A percentile compares a stretch with the other conserved stretches of the same genome.
These are phyloP conservation scores for Pleurotus citrinopileatus DNA, from an alignment of 768 basidiomycete genomes.

Conservation along the genomic window DNA sequence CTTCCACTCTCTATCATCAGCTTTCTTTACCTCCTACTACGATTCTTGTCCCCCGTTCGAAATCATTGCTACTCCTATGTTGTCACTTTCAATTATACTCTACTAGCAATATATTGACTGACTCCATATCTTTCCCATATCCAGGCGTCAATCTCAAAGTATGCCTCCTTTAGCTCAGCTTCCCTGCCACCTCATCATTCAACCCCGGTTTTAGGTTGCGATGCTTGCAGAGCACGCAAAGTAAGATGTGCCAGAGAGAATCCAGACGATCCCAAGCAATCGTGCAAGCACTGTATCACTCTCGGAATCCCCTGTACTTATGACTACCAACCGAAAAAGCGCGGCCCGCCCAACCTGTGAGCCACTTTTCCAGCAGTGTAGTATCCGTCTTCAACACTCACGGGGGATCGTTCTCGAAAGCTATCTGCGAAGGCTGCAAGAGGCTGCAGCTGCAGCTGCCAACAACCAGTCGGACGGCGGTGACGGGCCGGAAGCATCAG, in stretches of 20 bases:
- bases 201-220: constrained; percentile 56
- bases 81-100: constrained; percentile 27
- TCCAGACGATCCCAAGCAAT: constrained; percentile 69
- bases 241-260: constrained; percentile 82
- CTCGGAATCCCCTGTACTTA: constrained; percentile 86
- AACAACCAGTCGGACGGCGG: constrained; percentile 28
- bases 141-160: constrained; percentile 86
- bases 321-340: constrained; percentile 91
- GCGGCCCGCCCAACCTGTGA: constrained; percentile 90
- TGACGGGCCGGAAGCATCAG: constrained; percentile 31
- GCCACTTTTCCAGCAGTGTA: constrained; percentile 21
- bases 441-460: constrained; percentile 62
- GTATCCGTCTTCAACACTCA: constrained; percentile 9
- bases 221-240: constrained; percentile 84
- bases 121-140: constrained; percentile 28
- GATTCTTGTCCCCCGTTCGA: constrained; percentile 22
- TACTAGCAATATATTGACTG: constrained; percentile 21
- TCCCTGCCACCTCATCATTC: constrained; percentile 17
- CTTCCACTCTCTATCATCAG: constrained; percentile 33
- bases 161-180: constrained; percentile 25
- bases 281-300: constrained; percentile 85
- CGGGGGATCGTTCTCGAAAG: constrained; percentile 31
- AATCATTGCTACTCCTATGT: constrained; percentile 27
- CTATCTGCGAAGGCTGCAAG: constrained; percentile 78
- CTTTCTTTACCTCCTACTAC: constrained; percentile 17